Conservation (phyloP, 2,329 filamentous ascomycete species). For the Bipolaris gigantea region DNA sequence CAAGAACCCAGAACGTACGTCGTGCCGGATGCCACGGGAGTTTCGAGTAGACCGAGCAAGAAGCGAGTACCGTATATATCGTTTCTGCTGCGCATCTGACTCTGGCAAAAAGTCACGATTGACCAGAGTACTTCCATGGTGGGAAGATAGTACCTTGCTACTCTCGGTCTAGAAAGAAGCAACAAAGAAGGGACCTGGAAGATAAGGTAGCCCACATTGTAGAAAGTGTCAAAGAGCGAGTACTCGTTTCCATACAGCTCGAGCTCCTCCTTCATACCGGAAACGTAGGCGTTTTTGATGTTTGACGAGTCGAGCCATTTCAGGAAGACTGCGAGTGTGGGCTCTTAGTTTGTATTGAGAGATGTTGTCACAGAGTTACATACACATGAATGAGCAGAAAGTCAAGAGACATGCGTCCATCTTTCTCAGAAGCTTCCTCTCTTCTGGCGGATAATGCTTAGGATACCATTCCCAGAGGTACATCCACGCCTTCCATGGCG, state of each 20-base stretch:
- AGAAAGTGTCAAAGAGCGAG: constrained; percentile 50
- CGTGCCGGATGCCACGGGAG: constrained; percentile 42
- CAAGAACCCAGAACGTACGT: constrained; percentile 46
- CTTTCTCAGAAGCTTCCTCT: constrained; percentile 40
- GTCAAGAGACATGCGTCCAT: constrained; percentile 43
- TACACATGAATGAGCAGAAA: constrained; percentile 46
- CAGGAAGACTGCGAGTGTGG: constrained; percentile 36
- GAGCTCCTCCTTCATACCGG: constrained; percentile 40
- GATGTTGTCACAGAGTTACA: constrained; percentile 5
- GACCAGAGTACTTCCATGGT: constrained; percentile 48
- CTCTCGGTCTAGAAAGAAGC: constrained; percentile 43
- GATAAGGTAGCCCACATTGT: constrained; percentile 46
- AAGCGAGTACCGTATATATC: constrained; percentile 48
- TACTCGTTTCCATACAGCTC: constrained; percentile 61
- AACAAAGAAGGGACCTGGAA: constrained; percentile 46
- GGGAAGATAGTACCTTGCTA: constrained; percentile 44
- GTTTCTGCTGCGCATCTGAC: constrained; percentile 42
- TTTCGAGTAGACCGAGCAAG: constrained; percentile 42
- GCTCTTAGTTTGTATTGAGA: neutral
- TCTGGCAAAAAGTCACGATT: constrained; percentile 46
- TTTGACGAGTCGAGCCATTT: constrained; percentile 46
- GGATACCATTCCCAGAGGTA: constrained; percentile 47
- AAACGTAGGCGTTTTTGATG: constrained; percentile 51
- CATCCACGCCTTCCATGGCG: constrained; percentile 45
- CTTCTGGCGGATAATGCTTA: constrained; percentile 39